Percentiles rank a stretch among this genome's conserved stretches.
Conservation (phyloP, 805 yeast species). For the Spencermartinsiella europaea region DNA sequence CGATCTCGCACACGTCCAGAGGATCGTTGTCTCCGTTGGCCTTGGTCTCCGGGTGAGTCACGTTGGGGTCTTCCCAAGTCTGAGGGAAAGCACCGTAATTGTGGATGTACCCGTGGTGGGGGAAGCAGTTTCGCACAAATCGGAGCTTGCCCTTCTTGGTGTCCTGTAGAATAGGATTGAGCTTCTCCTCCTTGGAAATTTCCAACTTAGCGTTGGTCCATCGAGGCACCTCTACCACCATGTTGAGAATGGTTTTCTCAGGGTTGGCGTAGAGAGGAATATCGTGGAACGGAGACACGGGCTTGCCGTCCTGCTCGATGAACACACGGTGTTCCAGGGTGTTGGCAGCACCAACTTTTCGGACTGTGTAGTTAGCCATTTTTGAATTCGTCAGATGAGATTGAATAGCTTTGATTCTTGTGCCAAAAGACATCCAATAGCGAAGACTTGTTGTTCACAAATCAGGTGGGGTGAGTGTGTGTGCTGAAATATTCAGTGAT, state of each 20-base stretch:
- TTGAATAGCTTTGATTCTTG: constrained; percentile 2
- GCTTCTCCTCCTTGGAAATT: constrained; percentile 72
- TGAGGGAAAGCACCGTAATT: constrained; percentile 99
- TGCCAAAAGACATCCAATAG: background rate
- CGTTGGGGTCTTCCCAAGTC: constrained; percentile 96
- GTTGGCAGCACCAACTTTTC: constrained; percentile 94
- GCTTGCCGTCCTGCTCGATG: constrained; percentile 90
- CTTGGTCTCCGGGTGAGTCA: constrained; percentile 42
- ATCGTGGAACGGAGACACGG: constrained; percentile 93
- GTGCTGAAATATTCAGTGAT: background rate
- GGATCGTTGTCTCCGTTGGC: constrained; percentile 93
- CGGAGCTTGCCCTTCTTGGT: constrained; percentile 95
- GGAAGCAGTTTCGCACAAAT: constrained; percentile 96
- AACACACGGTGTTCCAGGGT: constrained; percentile 88
- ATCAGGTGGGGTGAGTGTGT: background rate
- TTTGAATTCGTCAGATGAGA: background rate
- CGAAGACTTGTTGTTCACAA: too few relatives aligned
- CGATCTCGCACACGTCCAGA: constrained; percentile 89
- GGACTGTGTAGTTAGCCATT: constrained; percentile 58
- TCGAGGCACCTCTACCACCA: constrained; percentile 96
- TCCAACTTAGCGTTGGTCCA: constrained; percentile 98
- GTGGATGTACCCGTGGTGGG: constrained; percentile 97
- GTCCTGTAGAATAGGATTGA: constrained; percentile 96
- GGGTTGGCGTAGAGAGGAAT: constrained; percentile 90
- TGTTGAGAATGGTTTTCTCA: constrained; percentile 79